Evolutionary conservation across 495 filamentous ascomycete genomes (phyloP).

Genomic region (Neurospora sp.): DNA sequence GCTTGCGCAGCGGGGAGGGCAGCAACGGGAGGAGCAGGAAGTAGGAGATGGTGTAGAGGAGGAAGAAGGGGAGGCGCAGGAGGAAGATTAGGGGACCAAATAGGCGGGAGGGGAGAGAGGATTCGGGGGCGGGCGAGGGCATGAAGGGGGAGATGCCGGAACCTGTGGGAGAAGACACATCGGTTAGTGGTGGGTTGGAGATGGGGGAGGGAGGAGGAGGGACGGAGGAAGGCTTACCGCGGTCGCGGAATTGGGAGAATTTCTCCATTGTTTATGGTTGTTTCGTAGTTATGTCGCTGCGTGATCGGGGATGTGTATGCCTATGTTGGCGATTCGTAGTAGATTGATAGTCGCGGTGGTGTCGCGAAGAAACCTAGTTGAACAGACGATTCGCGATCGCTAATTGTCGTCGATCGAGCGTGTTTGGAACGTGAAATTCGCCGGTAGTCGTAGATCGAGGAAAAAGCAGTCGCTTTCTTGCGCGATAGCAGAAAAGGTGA

Average conservation of each 20-base stretch:
- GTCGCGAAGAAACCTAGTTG: not conserved
- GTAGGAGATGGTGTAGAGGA: constrained; percentile 57
- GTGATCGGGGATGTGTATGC: not conserved
- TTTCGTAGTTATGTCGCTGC: not conserved
- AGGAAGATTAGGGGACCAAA: constrained; percentile 63
- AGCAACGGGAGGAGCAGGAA: constrained; percentile 79
- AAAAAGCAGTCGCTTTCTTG: not conserved
- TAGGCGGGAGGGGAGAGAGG: constrained; percentile 41
- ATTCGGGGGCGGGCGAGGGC: constrained; percentile 54
- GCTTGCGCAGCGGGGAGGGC: constrained; percentile 66
- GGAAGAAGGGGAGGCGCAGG: constrained; percentile 69
- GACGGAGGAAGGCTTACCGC: constrained; percentile 48
- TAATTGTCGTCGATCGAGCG: not conserved
- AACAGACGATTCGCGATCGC: not conserved
- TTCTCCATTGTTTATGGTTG: constrained; percentile 66
- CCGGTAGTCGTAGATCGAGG: not conserved
- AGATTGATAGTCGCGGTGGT: not conserved
- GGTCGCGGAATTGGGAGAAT: constrained; percentile 90
- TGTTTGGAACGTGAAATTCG: not conserved
- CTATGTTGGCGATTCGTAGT: not conserved
- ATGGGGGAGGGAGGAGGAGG: not conserved
- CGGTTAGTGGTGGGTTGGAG: constrained; percentile 8
- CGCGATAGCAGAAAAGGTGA: not conserved
- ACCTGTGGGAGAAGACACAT: constrained; percentile 39
- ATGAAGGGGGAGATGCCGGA: constrained; percentile 96